Base-by-base conservation (phyloP, 306 rosid genomes). In the Quillaja saponaria region DNA sequence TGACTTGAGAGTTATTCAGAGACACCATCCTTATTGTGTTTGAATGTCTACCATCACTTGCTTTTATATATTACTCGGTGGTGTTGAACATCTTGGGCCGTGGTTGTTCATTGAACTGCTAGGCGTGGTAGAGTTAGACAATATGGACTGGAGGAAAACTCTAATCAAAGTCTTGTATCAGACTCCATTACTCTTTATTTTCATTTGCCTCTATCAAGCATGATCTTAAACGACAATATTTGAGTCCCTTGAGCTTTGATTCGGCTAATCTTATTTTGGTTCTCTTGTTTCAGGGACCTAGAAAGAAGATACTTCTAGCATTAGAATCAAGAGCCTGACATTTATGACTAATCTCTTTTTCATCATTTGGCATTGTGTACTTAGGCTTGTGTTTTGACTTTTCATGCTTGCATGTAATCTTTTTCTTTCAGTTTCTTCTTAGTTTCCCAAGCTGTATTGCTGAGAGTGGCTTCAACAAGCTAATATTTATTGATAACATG, bases 231-330 rank as follows among this genome's bases (percentile, higher is more conserved):
- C 18, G 25, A 17, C 28, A 63, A 15, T 28, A 16, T 15, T 47
- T 17, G 13, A 13, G 18, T 14, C 34, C 20, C 46, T 40, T 16
- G 13, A 34, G 64, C 56, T 60, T 61, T 41, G 8, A 57, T 44
- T 69, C 37, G 68, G 59, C 59, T 35, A 39, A 49, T 66, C 13
- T 63, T 61, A 28, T 41, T 71, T 75, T 59, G 42, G 11, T 35
- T 80, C 71, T 31, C 31, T 57, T 69, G 20, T 76, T 81, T 63
- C 88, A 92, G 99, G 99, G 99, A 5, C 99, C 99, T 63, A 86
- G 99, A 76, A 92, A 92, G 90, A 92, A 92, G 94, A 92, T 92
- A 77, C 82, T 92, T 49, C 70, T 89, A 46, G 96, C 94, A 2
- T 67, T 92, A 83, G 95, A 92, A 78, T 80, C 95, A 39, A 92